Base-by-base conservation (phyloP, 2,329 filamentous ascomycete species). In the Alternaria burnsii region DNA sequence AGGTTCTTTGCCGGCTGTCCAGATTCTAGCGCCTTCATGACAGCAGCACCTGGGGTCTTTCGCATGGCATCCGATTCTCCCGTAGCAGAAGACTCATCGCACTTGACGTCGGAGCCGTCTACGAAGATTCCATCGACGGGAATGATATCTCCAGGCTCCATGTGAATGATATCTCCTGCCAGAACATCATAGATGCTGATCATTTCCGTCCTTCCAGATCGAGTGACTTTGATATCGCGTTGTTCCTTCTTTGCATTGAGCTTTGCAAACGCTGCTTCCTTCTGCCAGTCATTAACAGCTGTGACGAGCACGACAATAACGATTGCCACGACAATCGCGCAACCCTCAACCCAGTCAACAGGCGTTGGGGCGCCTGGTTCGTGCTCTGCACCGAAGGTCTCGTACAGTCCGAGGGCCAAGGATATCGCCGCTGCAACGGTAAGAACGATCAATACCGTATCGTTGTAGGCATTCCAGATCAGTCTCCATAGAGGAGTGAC, bases 81-180 rank as follows among this genome's bases (percentile, higher is more conserved):
- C 4, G 89, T 92, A 1, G 88, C 88, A 10, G 89, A 91, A 1
- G 89, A 91, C 71, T 92, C 90, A 67, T 92, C 89, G 68, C 89
- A 92, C 75, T 88, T 87, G 55, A 91, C 77, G 48, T 86, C 86
- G 63, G 89, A 85, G 6, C 88, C 88, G 11, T 84, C 82, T 58
- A 92, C 87, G 61, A 91, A 86, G 51, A 91, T 82, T 1, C 90
- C 90, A 71, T 92, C 90, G 3, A 88, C 89, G 0, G 89, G 89
- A 34, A 91, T 82, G 46, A 90, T 81, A 68, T 92, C 89, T 58
- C 90, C 90, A 1, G 89, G 87, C 58, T 88, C 87, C 6, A 92
- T 78, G 69, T 90, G 88, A 61, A 92, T 82, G 2, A 92, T 82
- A 72, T 92, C 90, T 44, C 90, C 90, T 6, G 88, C 89, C 52